Base-by-base conservation (phyloP, 208 protist genomes). In the Plasmodiophora brassicae region DNA sequence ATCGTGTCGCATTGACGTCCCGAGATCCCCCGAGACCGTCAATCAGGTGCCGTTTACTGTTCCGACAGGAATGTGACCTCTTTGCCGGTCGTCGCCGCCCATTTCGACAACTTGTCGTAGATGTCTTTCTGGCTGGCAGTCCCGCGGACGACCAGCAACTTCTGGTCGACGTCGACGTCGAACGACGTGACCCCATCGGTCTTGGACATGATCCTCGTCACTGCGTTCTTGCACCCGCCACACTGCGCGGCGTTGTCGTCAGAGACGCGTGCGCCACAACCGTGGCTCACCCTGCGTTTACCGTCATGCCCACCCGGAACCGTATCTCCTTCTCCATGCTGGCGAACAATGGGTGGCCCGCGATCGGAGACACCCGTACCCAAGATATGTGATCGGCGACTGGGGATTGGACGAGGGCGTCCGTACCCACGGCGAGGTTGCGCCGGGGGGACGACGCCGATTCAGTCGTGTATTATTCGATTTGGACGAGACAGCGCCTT, bases 291-390 rank as follows among this genome's bases (percentile, higher is more conserved):
- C 32, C 20, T 32, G 20, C 14, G 41, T 38, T 5, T 44, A 78
- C 65, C 65, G 65, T 78, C 65, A 78, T 78, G 5, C 65, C 65
- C 32, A 78, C 65, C 14, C 41, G 32, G 65, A 78, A 78, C 20
- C 32, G 10, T 38, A 78, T 78, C 65, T 78, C 65, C 65, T 78
- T 78, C n/a, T n/a, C n/a, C n/a, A n/a, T n/a, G n/a, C n/a, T n/a
- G n/a, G n/a, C n/a, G n/a, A n/a, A n/a, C n/a, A n/a, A n/a, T n/a
- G n/a, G n/a, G n/a, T n/a, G n/a, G n/a, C n/a, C n/a, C n/a, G n/a
- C n/a, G n/a, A n/a, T n/a, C n/a, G n/a, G n/a, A n/a, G n/a, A n/a
- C n/a, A n/a, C n/a, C n/a, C n/a, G n/a, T n/a, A n/a, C n/a, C n/a
- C n/a, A n/a, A n/a, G n/a, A n/a, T n/a, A n/a, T n/a, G n/a, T n/a